These are phyloP conservation scores for Carex sylvatica DNA, from an alignment of 202 grass and related monocot genomes.

Conservation along the genomic window DNA sequence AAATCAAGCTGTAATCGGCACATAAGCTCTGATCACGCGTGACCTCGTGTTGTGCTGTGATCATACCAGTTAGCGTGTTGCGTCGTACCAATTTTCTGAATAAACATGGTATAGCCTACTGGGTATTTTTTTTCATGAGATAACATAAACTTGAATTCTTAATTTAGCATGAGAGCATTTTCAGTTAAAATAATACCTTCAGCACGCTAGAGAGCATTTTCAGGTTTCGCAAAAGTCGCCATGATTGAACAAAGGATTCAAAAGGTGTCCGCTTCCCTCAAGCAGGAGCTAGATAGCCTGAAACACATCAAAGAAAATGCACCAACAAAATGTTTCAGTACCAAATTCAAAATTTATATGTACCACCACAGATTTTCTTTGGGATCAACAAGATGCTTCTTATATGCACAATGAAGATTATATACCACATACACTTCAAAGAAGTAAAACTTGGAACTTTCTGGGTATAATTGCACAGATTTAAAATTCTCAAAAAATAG, in stretches of 20 bases:
- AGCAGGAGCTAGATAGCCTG: constrained; percentile 22
- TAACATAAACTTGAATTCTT: too few relatives aligned
- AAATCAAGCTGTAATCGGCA: neutral
- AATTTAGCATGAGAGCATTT: too few relatives aligned
- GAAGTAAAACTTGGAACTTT: neutral
- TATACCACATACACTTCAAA: neutral
- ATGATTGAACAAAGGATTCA: constrained; percentile 37
- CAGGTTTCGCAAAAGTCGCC: constrained; percentile 86
- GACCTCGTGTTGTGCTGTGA: too few relatives aligned
- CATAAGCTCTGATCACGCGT: too few relatives aligned
- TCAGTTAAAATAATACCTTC: constrained; percentile 51
- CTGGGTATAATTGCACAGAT: neutral
- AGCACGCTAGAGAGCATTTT: constrained; percentile 90
- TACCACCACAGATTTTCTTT: neutral
- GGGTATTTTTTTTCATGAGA: too few relatives aligned
- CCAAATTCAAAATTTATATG: neutral
- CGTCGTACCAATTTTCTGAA: too few relatives aligned
- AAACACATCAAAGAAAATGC: neutral
- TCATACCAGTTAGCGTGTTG: too few relatives aligned
- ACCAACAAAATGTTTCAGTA: neutral
- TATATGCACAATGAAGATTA: neutral
- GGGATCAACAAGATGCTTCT: neutral
- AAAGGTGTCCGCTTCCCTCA: neutral
- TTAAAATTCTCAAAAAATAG: neutral
- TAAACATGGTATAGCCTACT: too few relatives aligned